A percentile compares a stretch with the other conserved stretches of the same genome.
phyloP scores from a whole-genome alignment of 805 yeast genomes.

The Saccharomycopsis javanensis region DNA sequence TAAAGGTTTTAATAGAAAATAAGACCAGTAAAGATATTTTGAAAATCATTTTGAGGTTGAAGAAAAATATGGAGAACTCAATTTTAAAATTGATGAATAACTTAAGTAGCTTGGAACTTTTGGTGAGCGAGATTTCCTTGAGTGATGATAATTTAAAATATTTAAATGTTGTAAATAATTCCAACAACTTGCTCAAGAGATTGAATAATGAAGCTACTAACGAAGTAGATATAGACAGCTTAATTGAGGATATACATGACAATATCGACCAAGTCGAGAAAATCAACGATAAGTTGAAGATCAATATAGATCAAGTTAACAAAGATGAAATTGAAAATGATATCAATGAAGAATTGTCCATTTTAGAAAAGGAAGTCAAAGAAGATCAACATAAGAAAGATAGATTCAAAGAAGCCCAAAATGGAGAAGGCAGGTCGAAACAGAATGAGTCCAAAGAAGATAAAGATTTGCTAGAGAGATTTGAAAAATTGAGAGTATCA shows the following conservation, averaged over 20 bases:
- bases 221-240: constrained; percentile 11
- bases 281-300: constrained; percentile 19
- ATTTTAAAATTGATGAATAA: constrained; percentile 9
- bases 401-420: too few relatives aligned
- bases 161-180: constrained; percentile 7
- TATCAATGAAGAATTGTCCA: constrained; percentile 20
- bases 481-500: constrained; percentile 18
- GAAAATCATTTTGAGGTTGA: constrained; percentile 9
- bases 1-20: neutral
- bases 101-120: constrained; percentile 12
- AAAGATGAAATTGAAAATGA: constrained; percentile 22
- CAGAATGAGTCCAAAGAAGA: constrained; percentile 17
- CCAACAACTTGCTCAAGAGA: constrained; percentile 11
- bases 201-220: constrained; percentile 14
- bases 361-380: constrained; percentile 8
- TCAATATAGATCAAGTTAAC: constrained; percentile 22
- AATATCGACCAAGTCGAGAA: constrained; percentile 10
- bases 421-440: constrained; percentile 21
- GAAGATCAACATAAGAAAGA: constrained; percentile 14
- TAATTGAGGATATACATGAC: constrained; percentile 12
- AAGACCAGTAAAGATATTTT: constrained; percentile 14
- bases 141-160: constrained; percentile 14
- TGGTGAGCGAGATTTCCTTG: constrained; percentile 5
- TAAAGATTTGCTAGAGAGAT: constrained; percentile 20
- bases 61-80: constrained; percentile 11